phyloP scores from a whole-genome alignment of 495 filamentous ascomycete genomes.

The Penicillium egyptiacum region DNA sequence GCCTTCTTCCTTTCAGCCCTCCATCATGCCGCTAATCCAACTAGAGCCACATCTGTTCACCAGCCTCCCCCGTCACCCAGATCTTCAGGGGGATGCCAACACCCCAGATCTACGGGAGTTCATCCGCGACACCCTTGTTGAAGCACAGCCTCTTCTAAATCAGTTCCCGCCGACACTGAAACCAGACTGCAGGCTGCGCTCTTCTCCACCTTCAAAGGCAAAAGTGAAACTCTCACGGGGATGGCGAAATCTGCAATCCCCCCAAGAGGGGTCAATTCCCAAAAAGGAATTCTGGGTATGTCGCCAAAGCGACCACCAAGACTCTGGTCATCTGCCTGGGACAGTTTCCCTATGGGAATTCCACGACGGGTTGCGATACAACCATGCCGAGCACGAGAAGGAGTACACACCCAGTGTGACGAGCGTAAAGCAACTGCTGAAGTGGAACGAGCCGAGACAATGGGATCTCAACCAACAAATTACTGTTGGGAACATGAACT shows the following conservation, averaged over 20 bases:
- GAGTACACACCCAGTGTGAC: conserved; percentile 70
- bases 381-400: conserved; percentile 67
- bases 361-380: conserved; percentile 52
- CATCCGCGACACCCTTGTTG: conserved; percentile 43
- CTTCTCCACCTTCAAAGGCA: conserved; percentile 39
- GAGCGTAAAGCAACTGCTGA: conserved; percentile 50
- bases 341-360: conserved; percentile 71
- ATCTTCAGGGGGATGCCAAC: conserved; percentile 17
- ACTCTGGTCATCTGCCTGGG: conserved; percentile 47
- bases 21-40: conserved; percentile 30
- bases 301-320: conserved; percentile 61
- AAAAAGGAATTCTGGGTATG: conserved; percentile 64
- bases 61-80: conserved; percentile 33
- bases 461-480: conserved; percentile 17
- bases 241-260: conserved; percentile 34
- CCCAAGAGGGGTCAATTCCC: conserved; percentile 40
- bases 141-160: conserved; percentile 58
- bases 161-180: conserved; percentile 34
- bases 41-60: conserved; percentile 33
- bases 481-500: conserved; percentile 35
- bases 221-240: conserved; percentile 21
- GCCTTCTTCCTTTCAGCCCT: neutral
- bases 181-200: conserved; percentile 34
- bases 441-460: conserved; percentile 47
- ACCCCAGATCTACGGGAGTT: conserved; percentile 26